Conservation (phyloP, 2,329 filamentous ascomycete genomes). For the Lizonia empirigonia region DNA sequence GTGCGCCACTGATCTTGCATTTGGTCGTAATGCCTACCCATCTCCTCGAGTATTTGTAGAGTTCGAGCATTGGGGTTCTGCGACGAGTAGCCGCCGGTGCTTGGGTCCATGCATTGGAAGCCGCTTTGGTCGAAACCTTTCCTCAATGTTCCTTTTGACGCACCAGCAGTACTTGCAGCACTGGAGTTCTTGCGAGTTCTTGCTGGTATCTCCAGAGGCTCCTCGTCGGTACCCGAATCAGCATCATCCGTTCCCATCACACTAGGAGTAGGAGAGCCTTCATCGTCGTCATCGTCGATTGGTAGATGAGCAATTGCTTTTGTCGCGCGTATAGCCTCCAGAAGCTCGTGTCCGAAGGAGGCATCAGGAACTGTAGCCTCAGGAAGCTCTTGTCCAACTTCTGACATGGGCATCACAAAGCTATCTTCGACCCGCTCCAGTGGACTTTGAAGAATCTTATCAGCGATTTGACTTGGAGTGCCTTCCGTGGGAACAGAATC, state of each 20-base stretch:
- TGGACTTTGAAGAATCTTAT: conserved; percentile 3
- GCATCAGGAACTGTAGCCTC: conserved; percentile 15
- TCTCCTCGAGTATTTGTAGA: conserved; percentile 76
- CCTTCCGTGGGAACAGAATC: conserved; percentile 49
- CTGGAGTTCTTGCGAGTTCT: conserved; percentile 23
- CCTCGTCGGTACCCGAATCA: conserved; percentile 28
- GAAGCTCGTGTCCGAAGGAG: conserved; percentile 60
- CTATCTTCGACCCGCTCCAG: conserved; percentile 38
- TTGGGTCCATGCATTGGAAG: conserved; percentile 66
- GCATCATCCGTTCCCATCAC: conserved; percentile 28
- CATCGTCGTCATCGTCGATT: conserved; percentile 50
- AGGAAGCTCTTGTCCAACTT: not conserved
- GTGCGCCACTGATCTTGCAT: conserved; percentile 79
- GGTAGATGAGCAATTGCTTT: conserved; percentile 64
- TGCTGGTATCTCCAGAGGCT: conserved; percentile 17
- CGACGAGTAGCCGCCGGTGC: conserved; percentile 51
- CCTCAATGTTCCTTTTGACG: no score
- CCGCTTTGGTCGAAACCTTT: conserved; percentile 45
- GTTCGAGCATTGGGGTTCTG: conserved; percentile 75
- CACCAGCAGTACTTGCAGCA: no score
- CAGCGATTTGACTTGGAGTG: conserved; percentile 20
- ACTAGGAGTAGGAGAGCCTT: conserved; percentile 32
- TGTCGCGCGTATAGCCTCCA: conserved; percentile 67
- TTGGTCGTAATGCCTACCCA: conserved; percentile 77
- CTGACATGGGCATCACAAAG: conserved; percentile 28